Base-by-base conservation (phyloP, 768 basidiomycete species). In the Lactarius indigo region DNA sequence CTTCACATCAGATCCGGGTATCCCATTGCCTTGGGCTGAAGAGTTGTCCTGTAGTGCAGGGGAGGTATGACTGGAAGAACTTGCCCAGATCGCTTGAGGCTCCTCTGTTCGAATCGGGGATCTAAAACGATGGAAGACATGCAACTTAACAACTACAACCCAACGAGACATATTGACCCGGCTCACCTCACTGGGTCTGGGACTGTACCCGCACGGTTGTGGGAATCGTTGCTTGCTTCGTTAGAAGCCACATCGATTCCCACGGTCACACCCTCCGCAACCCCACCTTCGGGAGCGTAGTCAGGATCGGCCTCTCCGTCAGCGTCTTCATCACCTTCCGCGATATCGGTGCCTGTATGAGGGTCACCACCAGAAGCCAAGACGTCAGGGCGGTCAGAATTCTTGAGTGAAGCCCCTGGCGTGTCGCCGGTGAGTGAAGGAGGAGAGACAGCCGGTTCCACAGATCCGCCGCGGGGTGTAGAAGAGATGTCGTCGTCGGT, bases 241-340 rank as follows among this genome's bases (percentile, higher is more conserved):
- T 39, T 60, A 30, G 50, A 59, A 13, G 52, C 10, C n/a, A 61
- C 47, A 37, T 56, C 57, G 39, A 33, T 42, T 33, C 44, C 47
- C 30, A 41, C 47, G 2, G 30, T 59, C 55, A 59, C 57, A 26
- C 35, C 23, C 20, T 57, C 58, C 8, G 56, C 33, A 17, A 1
- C 17, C 10, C 41, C 61, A 12, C n/a, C 17, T 7, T 15, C 30
- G n/a, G 33, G 33, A n/a, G 61, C 28, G 30, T 69, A 71, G 33
- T 71, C 68, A 15, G 70, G 70, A 50, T 69, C 70, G 10, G 47
- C 70, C 52, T 71, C 70, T 39, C 70, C 70, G 30, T 69, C 70
- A 15, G 70, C 70, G 33, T 71, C 66, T 28, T 59, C 59, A 18
- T 69, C 70, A 28, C 31, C 58, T 12, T 59, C 65, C 5, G 39